These are phyloP conservation scores for Tolypocladium capitatum DNA, from an alignment of 2,329 filamentous ascomycete species.

Conservation along the genomic window DNA sequence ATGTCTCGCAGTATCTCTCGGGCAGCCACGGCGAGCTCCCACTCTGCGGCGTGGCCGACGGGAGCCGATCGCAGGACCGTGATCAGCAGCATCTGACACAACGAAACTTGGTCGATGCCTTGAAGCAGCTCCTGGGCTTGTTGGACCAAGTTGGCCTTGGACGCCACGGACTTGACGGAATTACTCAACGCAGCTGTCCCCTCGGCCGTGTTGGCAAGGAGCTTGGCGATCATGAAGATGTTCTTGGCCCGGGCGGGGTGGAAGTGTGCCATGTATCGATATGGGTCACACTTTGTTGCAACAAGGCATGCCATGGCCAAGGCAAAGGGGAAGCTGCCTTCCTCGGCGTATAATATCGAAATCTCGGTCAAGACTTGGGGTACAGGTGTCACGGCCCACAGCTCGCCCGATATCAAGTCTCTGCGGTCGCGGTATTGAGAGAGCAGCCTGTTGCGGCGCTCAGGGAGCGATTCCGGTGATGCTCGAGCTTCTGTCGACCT, in stretches of 20 bases:
- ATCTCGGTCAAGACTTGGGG: conserved; percentile 30
- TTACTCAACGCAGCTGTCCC: conserved; percentile 16
- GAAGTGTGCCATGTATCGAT: conserved; percentile 36
- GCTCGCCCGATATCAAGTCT: conserved; percentile 11
- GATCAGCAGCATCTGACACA: conserved; percentile 39
- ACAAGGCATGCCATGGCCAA: conserved; percentile 35
- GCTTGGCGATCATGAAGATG: conserved; percentile 36
- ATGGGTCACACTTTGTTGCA: conserved; percentile 34
- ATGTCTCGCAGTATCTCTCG: conserved; percentile 36
- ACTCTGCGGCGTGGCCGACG: conserved; percentile 28
- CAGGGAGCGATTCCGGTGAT: conserved; percentile 12
- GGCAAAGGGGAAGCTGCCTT: conserved; percentile 26
- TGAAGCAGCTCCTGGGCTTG: conserved; percentile 18
- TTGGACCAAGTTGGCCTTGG: conserved; percentile 9
- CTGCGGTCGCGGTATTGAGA: conserved; percentile 12
- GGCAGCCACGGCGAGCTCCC: conserved; percentile 30
- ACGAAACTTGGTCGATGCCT: conserved; percentile 36
- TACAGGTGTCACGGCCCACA: conserved; percentile 38
- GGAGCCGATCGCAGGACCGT: conserved; percentile 31
- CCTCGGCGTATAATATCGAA: conserved; percentile 29
- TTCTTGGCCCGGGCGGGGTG: conserved; percentile 36
- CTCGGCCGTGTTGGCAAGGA: conserved; percentile 36
- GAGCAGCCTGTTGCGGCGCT: conserved; percentile 10
- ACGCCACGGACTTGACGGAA: conserved; percentile 12
- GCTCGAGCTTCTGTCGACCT: conserved; percentile 12